Evolutionary conservation across 345 rosid species (phyloP).

Genomic region (Turritis glabra): DNA sequence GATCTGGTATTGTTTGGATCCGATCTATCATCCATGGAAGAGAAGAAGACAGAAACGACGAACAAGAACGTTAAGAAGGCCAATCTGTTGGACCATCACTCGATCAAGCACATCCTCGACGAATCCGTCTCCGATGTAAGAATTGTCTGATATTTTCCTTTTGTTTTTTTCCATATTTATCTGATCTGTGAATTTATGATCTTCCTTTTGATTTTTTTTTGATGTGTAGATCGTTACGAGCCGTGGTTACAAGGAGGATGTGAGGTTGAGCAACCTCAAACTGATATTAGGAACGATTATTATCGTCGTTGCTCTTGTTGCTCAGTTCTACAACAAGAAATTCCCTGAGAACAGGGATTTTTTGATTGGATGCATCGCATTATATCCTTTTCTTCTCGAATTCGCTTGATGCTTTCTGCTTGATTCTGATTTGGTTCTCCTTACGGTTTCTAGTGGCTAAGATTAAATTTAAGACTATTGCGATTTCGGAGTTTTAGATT

Average conservation of each 20-base stretch:
- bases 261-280: slow-evolving; percentile 78
- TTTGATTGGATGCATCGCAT: slow-evolving; percentile 80
- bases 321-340: slow-evolving; percentile 98
- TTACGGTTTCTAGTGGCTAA: neutral
- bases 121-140: slow-evolving; percentile 89
- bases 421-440: neutral
- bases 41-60: slow-evolving; percentile 54
- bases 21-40: slow-evolving; percentile 48
- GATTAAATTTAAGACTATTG: neutral
- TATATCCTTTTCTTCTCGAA: slow-evolving; percentile 65
- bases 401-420: slow-evolving; percentile 8
- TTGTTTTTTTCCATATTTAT: slow-evolving; percentile 9
- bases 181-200: neutral
- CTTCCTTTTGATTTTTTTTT: neutral
- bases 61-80: slow-evolving; percentile 74
- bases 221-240: slow-evolving; percentile 65
- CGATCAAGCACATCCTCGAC: slow-evolving; percentile 92
- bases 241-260: slow-evolving; percentile 85
- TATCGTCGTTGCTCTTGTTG: slow-evolving; percentile 77
- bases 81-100: slow-evolving; percentile 90
- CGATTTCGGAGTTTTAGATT: neutral
- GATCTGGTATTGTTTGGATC: slow-evolving; percentile 31
- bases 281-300: slow-evolving; percentile 68
- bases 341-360: slow-evolving; percentile 91
- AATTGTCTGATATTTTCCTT: neutral